Evolutionary conservation across 2,329 filamentous ascomycete species (phyloP).

Genomic region (Aspergillus eucalypticola): DNA sequence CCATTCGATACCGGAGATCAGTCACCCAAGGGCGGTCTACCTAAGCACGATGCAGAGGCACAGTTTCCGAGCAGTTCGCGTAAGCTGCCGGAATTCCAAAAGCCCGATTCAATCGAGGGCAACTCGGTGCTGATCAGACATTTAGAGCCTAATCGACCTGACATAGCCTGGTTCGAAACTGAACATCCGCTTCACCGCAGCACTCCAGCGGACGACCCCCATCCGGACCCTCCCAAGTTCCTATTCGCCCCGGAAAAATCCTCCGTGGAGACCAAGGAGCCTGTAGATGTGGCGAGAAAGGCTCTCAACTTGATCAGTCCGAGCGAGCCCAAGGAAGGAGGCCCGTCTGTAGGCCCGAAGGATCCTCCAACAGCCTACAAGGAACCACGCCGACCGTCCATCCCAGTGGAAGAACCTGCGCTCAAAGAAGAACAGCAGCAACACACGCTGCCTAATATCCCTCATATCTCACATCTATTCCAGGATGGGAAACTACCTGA

Average conservation of each 20-base stretch:
- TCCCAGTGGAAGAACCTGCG: not conserved
- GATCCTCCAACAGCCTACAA: not conserved
- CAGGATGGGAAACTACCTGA: conserved; percentile 4
- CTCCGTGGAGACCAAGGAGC: not conserved
- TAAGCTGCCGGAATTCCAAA: conserved; percentile 35
- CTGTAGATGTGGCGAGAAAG: not conserved
- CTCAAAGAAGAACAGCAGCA: conserved; percentile 5
- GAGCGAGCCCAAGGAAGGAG: not conserved
- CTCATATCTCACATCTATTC: not conserved
- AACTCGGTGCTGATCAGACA: conserved; percentile 62
- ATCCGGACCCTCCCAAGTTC: conserved; percentile 3
- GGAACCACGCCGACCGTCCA: not conserved
- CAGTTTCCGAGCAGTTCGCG: conserved; percentile 35
- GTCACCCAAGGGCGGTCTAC: conserved; percentile 22
- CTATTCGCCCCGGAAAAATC: conserved; percentile 46
- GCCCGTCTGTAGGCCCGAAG: not conserved
- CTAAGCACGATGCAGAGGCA: conserved; percentile 30
- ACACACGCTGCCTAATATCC: conserved; percentile 23
- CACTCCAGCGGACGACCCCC: conserved; percentile 15
- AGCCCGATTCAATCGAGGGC: conserved; percentile 57
- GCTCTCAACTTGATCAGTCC: not conserved
- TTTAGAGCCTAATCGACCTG: conserved; percentile 65
- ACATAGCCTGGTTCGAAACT: conserved; percentile 63
- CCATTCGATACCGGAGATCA: conserved; percentile 32
- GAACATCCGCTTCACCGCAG: conserved; percentile 48